Conservation (phyloP, 1,139 yeast genomes). For the Wickerhamiella pararugosa region DNA sequence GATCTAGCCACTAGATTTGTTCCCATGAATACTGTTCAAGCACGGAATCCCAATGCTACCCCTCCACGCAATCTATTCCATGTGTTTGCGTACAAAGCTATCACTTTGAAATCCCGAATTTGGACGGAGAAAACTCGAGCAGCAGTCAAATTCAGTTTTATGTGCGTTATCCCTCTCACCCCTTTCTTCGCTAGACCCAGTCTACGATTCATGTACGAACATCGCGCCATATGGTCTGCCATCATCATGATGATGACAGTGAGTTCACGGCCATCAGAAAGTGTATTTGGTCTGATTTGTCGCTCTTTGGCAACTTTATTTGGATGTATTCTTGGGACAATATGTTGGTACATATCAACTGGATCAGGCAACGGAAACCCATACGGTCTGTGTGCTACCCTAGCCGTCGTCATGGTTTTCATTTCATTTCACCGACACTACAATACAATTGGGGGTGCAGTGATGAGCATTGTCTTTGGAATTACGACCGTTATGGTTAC, state of each 20-base stretch:
- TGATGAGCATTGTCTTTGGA: conserved; percentile 21
- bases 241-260: conserved; percentile 22
- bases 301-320: conserved; percentile 21
- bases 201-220: conserved; percentile 18
- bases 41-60: conserved; percentile 22
- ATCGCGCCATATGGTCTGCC: conserved; percentile 24
- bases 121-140: conserved; percentile 16
- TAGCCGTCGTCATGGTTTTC: conserved; percentile 18
- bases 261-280: conserved; percentile 24
- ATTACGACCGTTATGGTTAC: conserved; percentile 21
- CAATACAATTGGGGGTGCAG: conserved; percentile 20
- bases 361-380: conserved; percentile 22
- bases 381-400: conserved; percentile 23
- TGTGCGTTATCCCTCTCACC: conserved; percentile 17
- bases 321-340: conserved; percentile 23
- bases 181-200: conserved; percentile 22
- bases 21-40: conserved; percentile 14
- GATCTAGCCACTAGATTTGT: conserved; percentile 6
- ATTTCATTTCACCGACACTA: conserved; percentile 22
- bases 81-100: conserved; percentile 16
- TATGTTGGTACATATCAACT: conserved; percentile 25
- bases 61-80: conserved; percentile 22
- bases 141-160: conserved; percentile 19
- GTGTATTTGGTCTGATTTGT: conserved; percentile 20
- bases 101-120: conserved; percentile 10